Evolutionary conservation across 1,284 basidiomycete genomes (phyloP), one percentile per base, ranked within the genome.

Genomic region (Fomitopsis palustris): DNA sequence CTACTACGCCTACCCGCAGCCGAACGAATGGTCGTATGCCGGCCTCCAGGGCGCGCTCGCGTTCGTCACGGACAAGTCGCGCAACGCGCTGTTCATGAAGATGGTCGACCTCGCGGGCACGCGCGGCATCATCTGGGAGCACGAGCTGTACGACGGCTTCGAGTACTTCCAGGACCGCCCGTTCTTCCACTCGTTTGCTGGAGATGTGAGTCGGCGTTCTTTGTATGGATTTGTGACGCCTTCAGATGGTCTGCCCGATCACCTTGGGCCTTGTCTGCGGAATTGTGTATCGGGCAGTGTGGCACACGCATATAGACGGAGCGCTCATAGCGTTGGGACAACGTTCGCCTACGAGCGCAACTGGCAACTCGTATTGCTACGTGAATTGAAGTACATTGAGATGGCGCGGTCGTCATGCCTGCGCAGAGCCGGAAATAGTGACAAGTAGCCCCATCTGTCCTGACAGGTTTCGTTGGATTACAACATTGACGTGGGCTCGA

Each of bases 131-230:
- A 86, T 96, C 45, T 99, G 96, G 96, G 88, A 95, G 64, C 93
- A 98, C 67, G 95, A 97, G 71, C 74, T 98, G 2, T 97, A 96
- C 65, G 84, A 92, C 39, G 88, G 87, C 47, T 87, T 97, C 63
- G 86, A 91, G 61, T 95, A 95, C 73, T 82, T 87, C 69, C 84
- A 92, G 70, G 96, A 98, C 71, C 82, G 95, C 63, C 84, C 91
- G 1, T 97, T 90, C 82, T 98, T 98, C 72, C 94, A 98, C 76
- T 90, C 94, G 2, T 98, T 98, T 73, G 81, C 89, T 14, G 92
- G 93, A 56, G 95, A 98, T 77, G 94, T 96, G 70, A 75, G 93
- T 84, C 4, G 49, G 19, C n/a, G 35, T 9, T 2, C 1, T 27
- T 9, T 10, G 29, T 14, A 51, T 51, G 7, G 4, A 5, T 17